Conservation (phyloP, 2,329 filamentous ascomycete species). For the Beauveria rudraprayagi region DNA sequence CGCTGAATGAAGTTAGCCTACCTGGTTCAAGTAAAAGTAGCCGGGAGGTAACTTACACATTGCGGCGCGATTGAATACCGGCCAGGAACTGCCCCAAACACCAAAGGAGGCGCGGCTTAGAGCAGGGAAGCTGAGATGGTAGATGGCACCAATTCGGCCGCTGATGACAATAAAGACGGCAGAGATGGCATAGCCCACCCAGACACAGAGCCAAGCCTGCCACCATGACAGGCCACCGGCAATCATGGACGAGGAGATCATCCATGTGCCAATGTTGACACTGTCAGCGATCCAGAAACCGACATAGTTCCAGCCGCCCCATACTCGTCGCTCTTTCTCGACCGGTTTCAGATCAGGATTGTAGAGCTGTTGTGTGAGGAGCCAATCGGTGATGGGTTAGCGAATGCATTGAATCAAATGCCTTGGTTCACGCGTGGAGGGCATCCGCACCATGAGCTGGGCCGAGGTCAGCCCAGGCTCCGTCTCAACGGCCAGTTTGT, state of each 20-base stretch:
- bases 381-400: background rate
- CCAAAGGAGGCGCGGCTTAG: slow-evolving; percentile 72
- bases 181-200: slow-evolving; percentile 75
- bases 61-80: slow-evolving; percentile 78
- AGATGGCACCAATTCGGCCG: slow-evolving; percentile 75
- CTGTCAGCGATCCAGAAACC: slow-evolving; percentile 81
- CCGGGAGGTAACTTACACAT: slow-evolving; percentile 43
- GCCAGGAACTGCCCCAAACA: slow-evolving; percentile 84
- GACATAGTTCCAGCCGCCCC: slow-evolving; percentile 82
- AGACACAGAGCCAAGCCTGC: slow-evolving; percentile 85
- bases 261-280: slow-evolving; percentile 90
- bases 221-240: slow-evolving; percentile 76
- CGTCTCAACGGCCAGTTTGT: slow-evolving; percentile 62
- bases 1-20: slow-evolving; percentile 30
- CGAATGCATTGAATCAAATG: slow-evolving; percentile 1
- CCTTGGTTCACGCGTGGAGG: background rate
- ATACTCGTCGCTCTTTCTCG: slow-evolving; percentile 70
- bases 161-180: slow-evolving; percentile 68
- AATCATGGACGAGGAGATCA: slow-evolving; percentile 82
- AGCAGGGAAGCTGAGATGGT: slow-evolving; percentile 86
- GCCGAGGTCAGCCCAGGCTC: slow-evolving; percentile 70
- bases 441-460: slow-evolving; percentile 61
- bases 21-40: no score
- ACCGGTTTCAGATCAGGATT: slow-evolving; percentile 79
- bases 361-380: slow-evolving; percentile 46